Percentiles rank a stretch among this genome's conserved stretches.
Conservation (phyloP, 768 basidiomycete genomes). For the Rhizopogon roseolus region DNA sequence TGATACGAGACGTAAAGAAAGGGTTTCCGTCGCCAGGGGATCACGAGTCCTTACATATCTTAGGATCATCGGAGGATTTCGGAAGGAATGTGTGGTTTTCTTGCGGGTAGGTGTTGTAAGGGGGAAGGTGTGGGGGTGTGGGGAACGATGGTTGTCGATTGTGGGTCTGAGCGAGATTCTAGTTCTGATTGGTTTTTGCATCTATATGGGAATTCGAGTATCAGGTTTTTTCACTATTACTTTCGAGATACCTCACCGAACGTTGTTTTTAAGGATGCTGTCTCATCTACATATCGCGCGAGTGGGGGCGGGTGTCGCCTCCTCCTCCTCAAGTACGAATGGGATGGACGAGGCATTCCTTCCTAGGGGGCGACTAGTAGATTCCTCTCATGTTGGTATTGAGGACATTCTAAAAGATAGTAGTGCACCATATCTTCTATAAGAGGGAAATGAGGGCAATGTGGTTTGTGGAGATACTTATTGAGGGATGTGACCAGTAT, state of each 20-base stretch:
- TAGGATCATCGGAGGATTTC: too few species aligned
- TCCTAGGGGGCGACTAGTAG: not conserved
- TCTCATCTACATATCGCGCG: conserved; percentile 2
- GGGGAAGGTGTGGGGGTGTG: too few species aligned
- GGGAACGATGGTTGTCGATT: too few species aligned
- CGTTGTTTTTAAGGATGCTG: not conserved
- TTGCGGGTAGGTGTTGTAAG: too few species aligned
- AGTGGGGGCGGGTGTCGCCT: conserved; percentile 1
- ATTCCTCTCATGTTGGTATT: conserved; percentile 5
- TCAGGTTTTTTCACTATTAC: too few species aligned
- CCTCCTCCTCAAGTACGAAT: conserved; percentile 2
- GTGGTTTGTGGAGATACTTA: conserved; percentile 22
- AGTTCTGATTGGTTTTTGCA: too few species aligned
- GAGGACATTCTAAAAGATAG: conserved; percentile 24
- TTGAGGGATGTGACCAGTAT: conserved; percentile 26
- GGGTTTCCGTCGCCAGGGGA: too few species aligned
- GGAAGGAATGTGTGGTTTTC: too few species aligned
- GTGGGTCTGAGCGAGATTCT: too few species aligned
- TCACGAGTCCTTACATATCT: too few species aligned
- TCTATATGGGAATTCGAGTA: too few species aligned
- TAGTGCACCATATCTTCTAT: conserved; percentile 29
- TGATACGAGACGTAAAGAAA: too few species aligned
- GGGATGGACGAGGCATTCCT: conserved; percentile 1
- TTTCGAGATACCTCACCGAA: not conserved
- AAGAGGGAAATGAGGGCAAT: conserved; percentile 10